Percentiles rank a stretch among this genome's conserved stretches.
phyloP scores from a whole-genome alignment of 495 filamentous ascomycete genomes.

The Aspergillus wentii region DNA sequence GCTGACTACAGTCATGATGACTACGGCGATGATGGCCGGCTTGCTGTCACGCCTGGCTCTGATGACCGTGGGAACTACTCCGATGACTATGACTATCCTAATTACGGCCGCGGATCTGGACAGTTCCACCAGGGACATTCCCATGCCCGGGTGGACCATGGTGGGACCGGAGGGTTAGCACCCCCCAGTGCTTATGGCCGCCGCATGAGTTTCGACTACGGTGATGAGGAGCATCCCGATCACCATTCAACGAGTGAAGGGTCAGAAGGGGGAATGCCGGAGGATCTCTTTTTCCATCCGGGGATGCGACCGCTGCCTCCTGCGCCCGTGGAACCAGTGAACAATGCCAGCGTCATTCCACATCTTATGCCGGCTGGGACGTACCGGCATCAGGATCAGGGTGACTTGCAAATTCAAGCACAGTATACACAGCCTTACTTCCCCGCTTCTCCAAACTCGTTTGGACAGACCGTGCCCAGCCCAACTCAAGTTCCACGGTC shows the following conservation, averaged over 20 bases:
- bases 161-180: slow-evolving; percentile 78
- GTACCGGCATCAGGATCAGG: slow-evolving; percentile 41
- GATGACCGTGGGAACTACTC: slow-evolving; percentile 27
- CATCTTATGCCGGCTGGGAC: slow-evolving; percentile 54
- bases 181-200: slow-evolving; percentile 60
- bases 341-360: slow-evolving; percentile 38
- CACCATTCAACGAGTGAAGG: slow-evolving; percentile 49
- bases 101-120: slow-evolving; percentile 53
- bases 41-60: slow-evolving; percentile 18
- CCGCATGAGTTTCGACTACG: slow-evolving; percentile 88
- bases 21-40: slow-evolving; percentile 13
- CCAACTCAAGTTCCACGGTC: slow-evolving; percentile 70
- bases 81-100: slow-evolving; percentile 41
- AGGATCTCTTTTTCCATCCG: slow-evolving; percentile 92
- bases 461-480: slow-evolving; percentile 38
- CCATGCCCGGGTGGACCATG: slow-evolving; percentile 66
- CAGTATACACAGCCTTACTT: slow-evolving; percentile 40
- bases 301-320: slow-evolving; percentile 78
- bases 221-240: slow-evolving; percentile 60
- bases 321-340: slow-evolving; percentile 55
- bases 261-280: slow-evolving; percentile 60
- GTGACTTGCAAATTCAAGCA: slow-evolving; percentile 24
- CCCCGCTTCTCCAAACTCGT: slow-evolving; percentile 42
- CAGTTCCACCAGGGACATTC: slow-evolving; percentile 53
- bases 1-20: slow-evolving; percentile 18